Conservation (phyloP, 805 yeast genomes). For the Metschnikowia henanensis region DNA sequence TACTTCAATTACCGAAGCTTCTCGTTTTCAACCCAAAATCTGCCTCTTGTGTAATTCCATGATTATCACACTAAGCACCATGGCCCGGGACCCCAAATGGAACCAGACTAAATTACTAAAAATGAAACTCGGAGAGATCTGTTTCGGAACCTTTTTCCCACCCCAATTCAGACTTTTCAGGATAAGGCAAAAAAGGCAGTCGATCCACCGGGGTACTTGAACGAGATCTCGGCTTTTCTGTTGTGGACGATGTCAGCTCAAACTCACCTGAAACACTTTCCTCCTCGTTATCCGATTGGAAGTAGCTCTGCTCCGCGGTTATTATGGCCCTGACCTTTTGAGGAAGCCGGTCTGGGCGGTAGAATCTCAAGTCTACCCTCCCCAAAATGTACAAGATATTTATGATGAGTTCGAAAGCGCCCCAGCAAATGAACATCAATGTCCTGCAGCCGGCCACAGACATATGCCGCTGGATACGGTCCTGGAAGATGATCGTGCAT, state of each 20-base stretch:
- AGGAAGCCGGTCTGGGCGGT: slow-evolving; percentile 66
- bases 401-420: slow-evolving; percentile 60
- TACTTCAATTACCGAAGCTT: too few species aligned
- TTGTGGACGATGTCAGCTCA: slow-evolving; percentile 9
- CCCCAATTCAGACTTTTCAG: slow-evolving; percentile 3
- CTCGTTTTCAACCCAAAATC: too few species aligned
- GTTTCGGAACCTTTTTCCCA: slow-evolving; percentile 14
- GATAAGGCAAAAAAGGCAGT: slow-evolving; percentile 18
- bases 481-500: slow-evolving; percentile 46
- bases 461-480: slow-evolving; percentile 21
- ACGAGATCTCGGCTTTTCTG: slow-evolving; percentile 13
- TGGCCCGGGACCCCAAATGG: too few species aligned
- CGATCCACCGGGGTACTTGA: slow-evolving; percentile 8
- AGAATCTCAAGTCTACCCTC: slow-evolving; percentile 74
- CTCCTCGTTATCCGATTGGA: slow-evolving; percentile 32
- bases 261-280: slow-evolving; percentile 7
- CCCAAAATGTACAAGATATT: slow-evolving; percentile 57
- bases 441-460: slow-evolving; percentile 39
- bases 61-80: too few species aligned
- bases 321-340: slow-evolving; percentile 38
- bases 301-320: slow-evolving; percentile 42
- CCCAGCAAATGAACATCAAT: slow-evolving; percentile 69
- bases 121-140: slow-evolving; percentile 19
- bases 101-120: slow-evolving; percentile 3
- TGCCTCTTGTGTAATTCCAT: too few species aligned